phyloP scores from a whole-genome alignment of 2,329 filamentous ascomycete species.

The Talaromyces sp. region DNA sequence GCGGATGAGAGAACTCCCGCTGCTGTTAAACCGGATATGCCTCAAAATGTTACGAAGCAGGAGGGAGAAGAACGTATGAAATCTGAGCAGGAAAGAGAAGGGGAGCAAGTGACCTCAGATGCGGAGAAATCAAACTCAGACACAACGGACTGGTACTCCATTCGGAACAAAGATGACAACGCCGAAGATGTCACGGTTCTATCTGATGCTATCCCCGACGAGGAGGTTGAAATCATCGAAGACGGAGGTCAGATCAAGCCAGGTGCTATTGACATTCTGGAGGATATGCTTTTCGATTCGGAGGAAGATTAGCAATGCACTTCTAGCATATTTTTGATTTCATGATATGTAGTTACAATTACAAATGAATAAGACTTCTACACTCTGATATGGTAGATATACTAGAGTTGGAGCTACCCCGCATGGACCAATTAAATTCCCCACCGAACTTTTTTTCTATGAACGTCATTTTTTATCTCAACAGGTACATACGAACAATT shows the following conservation, averaged over 20 bases:
- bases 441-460: slow-evolving; percentile 14
- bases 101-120: not conserved
- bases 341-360: not conserved
- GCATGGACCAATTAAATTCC: slow-evolving; percentile 14
- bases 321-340: not conserved
- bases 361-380: not conserved
- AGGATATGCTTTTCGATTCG: slow-evolving; percentile 12
- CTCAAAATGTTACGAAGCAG: not conserved
- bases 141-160: not conserved
- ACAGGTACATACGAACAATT: no score
- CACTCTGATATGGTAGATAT: not conserved
- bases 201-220: not conserved
- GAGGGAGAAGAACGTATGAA: not conserved
- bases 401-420: slow-evolving; percentile 5
- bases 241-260: slow-evolving; percentile 24
- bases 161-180: not conserved
- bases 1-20: not conserved
- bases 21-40: not conserved
- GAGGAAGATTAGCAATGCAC: not conserved
- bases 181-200: not conserved
- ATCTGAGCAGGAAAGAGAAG: not conserved
- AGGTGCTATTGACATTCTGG: slow-evolving; percentile 27
- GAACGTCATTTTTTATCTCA: not conserved
- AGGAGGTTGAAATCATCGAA: not conserved
- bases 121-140: not conserved